Conservation (phyloP, 2,329 filamentous ascomycete genomes). For the Cytospora piceae region DNA sequence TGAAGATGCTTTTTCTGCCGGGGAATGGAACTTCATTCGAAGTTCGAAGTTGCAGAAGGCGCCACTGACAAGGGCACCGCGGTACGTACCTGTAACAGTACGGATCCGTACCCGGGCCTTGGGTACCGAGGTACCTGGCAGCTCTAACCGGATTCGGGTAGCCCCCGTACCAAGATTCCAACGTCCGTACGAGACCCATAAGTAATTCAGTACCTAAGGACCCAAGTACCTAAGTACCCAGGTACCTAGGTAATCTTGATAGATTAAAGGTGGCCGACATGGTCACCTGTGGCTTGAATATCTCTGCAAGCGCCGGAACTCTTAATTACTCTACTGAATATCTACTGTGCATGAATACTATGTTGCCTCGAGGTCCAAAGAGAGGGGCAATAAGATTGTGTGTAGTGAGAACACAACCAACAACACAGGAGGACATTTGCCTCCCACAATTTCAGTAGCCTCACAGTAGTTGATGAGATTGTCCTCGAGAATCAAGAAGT, state of each 20-base stretch:
- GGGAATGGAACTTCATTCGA: conserved; percentile 2
- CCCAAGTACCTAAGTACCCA: background rate
- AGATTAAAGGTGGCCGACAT: background rate
- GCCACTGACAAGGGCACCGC: conserved; percentile 1
- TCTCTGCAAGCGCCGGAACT: background rate
- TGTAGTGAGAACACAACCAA: background rate
- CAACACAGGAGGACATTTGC: background rate
- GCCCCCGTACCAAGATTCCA: background rate
- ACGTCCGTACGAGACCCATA: background rate
- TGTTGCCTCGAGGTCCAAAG: background rate
- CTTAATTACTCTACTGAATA: background rate
- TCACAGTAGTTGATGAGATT: background rate
- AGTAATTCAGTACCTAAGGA: background rate
- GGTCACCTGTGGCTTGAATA: background rate
- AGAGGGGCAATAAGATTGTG: background rate
- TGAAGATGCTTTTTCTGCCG: background rate
- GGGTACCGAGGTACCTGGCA: background rate
- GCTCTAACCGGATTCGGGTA: conserved; percentile 1
- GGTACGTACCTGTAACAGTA: background rate
- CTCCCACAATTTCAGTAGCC: background rate
- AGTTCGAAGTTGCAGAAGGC: background rate
- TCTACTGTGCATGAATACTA: background rate
- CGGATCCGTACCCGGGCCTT: background rate
- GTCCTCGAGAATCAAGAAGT: conserved; percentile 6
- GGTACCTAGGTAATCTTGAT: background rate